Evolutionary conservation across 768 basidiomycete species (phyloP), one percentile per base, ranked within the genome.

Genomic region (Russula sp.): DNA sequence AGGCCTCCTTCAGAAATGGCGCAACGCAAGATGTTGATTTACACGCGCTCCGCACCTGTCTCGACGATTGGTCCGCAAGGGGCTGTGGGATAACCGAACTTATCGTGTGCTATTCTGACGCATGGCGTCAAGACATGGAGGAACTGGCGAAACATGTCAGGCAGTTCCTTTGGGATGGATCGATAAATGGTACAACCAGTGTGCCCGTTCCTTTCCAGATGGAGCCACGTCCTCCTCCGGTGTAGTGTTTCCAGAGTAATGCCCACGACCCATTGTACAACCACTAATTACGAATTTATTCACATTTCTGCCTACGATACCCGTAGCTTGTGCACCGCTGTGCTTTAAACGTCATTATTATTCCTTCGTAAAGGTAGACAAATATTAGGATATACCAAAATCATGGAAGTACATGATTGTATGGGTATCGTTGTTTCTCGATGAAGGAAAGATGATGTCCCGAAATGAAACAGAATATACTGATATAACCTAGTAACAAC

Each of bases 101-200:
- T 26, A 63, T 63, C 42, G 65, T 69, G n/a, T 69, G 68, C 42
- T 69, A 69, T 24, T 69, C 68, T 18, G 66, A 69, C 16, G 65
- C 53, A 16, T 53, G 26, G 28, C 66, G 61, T 24, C 54, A 54
- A 46, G 68, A 67, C 49, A 67, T 69, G 55, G 68, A 69, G 44
- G 65, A 63, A n/a, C 51, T 69, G 1, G 68, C 66, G 5, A 55
- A 22, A 13, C 56, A 40, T 6, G 62, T 38, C 10, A 59, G 30
- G 50, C 56, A 67, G 40, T 57, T 69, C 49, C 58, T 69, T 28
- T 69, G 68, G 68, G 68, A 69, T 40, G 68, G 68, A n/a, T 67
- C 66, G 5, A 30, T 46, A 9, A 58, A 59, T 6, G 68, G 68
- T 20, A 59, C 48, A 11, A 40, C 16, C 2, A 40, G 58, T 13